phyloP scores from a whole-genome alignment of 768 basidiomycete genomes.

The Leccinum pellstonianum region DNA sequence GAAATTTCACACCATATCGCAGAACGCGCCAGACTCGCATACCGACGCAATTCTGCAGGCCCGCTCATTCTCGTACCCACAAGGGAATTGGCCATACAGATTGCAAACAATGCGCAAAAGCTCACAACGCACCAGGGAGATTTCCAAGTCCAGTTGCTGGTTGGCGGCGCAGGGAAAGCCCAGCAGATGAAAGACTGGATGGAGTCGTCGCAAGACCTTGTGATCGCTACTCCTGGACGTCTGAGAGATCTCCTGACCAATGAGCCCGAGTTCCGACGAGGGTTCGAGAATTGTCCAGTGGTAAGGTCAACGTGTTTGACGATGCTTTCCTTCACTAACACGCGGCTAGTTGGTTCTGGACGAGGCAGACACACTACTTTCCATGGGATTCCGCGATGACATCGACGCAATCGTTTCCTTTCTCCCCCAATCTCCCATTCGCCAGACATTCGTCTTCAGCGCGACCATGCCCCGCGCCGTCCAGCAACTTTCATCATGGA shows the following conservation, averaged over 20 bases:
- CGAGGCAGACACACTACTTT: slow-evolving; percentile 87
- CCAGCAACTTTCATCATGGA: slow-evolving; percentile 61
- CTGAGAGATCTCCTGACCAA: slow-evolving; percentile 68
- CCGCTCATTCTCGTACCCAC: slow-evolving; percentile 86
- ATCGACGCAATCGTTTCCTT: slow-evolving; percentile 66
- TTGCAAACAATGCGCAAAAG: slow-evolving; percentile 77
- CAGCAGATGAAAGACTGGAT: slow-evolving; percentile 69
- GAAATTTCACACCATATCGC: slow-evolving; percentile 31
- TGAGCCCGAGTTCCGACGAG: slow-evolving; percentile 53
- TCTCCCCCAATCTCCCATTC: slow-evolving; percentile 59
- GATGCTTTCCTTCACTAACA: slow-evolving; percentile 3
- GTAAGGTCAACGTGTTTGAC: slow-evolving; percentile 40
- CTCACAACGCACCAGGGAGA: slow-evolving; percentile 59
- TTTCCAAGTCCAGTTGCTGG: slow-evolving; percentile 70
- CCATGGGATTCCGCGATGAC: slow-evolving; percentile 90
- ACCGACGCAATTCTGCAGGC: slow-evolving; percentile 55
- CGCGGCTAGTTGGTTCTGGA: slow-evolving; percentile 75
- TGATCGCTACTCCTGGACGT: slow-evolving; percentile 90
- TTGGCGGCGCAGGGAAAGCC: slow-evolving; percentile 71
- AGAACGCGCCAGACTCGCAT: slow-evolving; percentile 33
- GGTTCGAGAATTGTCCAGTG: slow-evolving; percentile 53
- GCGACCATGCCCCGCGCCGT: slow-evolving; percentile 79
- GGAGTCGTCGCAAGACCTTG: slow-evolving; percentile 66
- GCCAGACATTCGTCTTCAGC: slow-evolving; percentile 93
- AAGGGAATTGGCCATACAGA: slow-evolving; percentile 86